Conservation (phyloP, 352 stramenopile genomes). For the Pythium rhizo-oryzae region DNA sequence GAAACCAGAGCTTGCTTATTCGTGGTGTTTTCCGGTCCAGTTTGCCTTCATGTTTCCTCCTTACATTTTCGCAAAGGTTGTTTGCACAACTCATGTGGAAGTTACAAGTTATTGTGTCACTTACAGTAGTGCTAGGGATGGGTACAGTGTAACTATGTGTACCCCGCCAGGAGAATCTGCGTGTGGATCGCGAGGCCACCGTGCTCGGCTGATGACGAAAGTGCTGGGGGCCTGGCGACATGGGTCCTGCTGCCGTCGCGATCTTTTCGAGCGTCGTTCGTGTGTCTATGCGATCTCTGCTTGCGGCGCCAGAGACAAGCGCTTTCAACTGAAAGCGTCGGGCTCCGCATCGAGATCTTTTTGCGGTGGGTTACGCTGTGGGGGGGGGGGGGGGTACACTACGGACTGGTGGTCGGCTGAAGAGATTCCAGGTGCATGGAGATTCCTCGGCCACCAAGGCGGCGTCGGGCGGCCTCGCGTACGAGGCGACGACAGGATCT, state of each 20-base stretch:
- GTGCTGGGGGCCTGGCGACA: neutral
- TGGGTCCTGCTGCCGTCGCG: no score
- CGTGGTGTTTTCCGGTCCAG: neutral
- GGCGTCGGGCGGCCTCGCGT: no score
- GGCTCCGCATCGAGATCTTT: neutral
- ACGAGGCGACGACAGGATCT: no score
- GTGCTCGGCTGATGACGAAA: no score
- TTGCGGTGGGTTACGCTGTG: neutral
- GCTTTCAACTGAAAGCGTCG: neutral
- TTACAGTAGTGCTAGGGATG: conserved; percentile 1
- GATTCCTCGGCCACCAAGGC: no score
- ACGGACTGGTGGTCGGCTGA: neutral
- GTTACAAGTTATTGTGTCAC: neutral
- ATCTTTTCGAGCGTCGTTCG: neutral
- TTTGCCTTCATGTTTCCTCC: neutral
- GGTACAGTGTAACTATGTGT: neutral
- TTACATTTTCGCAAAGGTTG: neutral
- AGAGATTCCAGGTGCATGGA: no score
- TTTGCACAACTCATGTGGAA: conserved; percentile 21
- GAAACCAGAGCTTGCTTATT: no score
- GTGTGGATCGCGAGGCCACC: neutral
- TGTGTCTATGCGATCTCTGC: neutral
- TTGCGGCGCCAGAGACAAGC: neutral
- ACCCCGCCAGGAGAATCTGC: conserved; percentile 6
- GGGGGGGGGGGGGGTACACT: no score